phyloP scores from a whole-genome alignment of 2,329 filamentous ascomycete species.

The Cladosporium sp. region DNA sequence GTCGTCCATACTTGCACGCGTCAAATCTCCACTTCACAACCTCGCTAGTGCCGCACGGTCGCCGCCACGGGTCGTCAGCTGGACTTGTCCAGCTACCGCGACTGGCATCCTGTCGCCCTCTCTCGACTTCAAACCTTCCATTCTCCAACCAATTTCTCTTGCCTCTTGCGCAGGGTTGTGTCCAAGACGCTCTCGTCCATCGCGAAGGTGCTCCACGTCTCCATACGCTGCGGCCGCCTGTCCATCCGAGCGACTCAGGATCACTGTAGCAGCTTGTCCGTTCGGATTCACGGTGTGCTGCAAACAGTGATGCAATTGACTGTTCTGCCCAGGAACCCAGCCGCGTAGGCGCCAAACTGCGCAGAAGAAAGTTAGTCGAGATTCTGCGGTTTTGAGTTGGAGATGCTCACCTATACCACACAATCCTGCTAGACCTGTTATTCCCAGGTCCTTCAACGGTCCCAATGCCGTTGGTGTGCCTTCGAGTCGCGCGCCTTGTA shows the following conservation, averaged over 20 bases:
- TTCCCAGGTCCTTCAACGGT: conserved; percentile 5
- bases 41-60: conserved; percentile 27
- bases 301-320: conserved; percentile 17
- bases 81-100: conserved; percentile 9
- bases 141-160: conserved; percentile 22
- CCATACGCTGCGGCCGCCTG: conserved; percentile 18
- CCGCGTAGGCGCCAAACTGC: conserved; percentile 25
- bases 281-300: conserved; percentile 14
- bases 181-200: conserved; percentile 25
- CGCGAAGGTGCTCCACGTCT: conserved; percentile 22
- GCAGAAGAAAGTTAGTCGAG: neutral
- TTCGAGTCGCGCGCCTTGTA: neutral
- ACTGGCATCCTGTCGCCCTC: conserved; percentile 13
- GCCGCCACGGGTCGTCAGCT: conserved; percentile 20
- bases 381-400: neutral
- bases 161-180: conserved; percentile 23
- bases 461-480: too few relatives aligned
- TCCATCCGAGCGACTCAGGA: conserved; percentile 22
- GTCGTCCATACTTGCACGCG: too few relatives aligned
- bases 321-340: conserved; percentile 18
- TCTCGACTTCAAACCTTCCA: conserved; percentile 22
- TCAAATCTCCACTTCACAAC: conserved; percentile 12
- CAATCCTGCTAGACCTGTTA: conserved; percentile 16
- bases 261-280: conserved; percentile 13
- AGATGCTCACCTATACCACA: conserved; percentile 17